Evolutionary conservation across 2,329 filamentous ascomycete genomes (phyloP).

Genomic region (Colletotrichum orchidophilum): DNA sequence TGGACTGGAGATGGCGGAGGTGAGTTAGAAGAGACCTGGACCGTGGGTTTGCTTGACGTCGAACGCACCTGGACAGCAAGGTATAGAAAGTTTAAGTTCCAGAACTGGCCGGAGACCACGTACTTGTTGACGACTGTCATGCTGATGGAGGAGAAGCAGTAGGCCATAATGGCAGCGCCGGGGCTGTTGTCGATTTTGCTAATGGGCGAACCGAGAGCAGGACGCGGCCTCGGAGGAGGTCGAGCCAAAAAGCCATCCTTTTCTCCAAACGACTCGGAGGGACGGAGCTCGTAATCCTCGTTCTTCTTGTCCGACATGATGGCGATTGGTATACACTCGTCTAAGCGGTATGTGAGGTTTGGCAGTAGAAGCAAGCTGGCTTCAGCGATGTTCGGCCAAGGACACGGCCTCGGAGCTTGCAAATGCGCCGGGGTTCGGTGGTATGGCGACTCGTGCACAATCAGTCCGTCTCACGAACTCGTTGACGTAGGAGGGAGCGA

Average conservation of each 20-base stretch:
- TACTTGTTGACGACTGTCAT: constrained; percentile 99
- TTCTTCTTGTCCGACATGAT: constrained; percentile 90
- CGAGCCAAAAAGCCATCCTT: constrained; percentile 60
- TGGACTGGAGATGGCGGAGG: constrained; percentile 66
- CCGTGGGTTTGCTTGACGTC: not conserved
- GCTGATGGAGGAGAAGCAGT: constrained; percentile 95
- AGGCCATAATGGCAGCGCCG: constrained; percentile 82
- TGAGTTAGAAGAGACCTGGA: constrained; percentile 3
- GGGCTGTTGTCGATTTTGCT: constrained; percentile 77
- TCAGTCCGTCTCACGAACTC: not conserved
- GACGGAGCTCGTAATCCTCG: constrained; percentile 78
- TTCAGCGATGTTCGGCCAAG: not conserved
- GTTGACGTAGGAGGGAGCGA: not conserved
- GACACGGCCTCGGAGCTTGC: not conserved
- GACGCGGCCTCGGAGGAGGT: constrained; percentile 47
- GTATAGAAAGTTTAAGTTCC: constrained; percentile 97
- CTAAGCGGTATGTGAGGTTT: constrained; percentile 45
- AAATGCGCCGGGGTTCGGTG: constrained; percentile 7
- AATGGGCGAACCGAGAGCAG: constrained; percentile 42
- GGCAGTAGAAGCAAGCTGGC: not conserved
- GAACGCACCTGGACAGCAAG: constrained; percentile 87
- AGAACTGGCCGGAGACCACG: constrained; percentile 87
- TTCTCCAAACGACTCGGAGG: constrained; percentile 68
- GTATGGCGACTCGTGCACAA: not conserved
- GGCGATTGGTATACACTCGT: not conserved